Evolutionary conservation across 1,284 basidiomycete genomes (phyloP).

Genomic region (Trametes versicolor): DNA sequence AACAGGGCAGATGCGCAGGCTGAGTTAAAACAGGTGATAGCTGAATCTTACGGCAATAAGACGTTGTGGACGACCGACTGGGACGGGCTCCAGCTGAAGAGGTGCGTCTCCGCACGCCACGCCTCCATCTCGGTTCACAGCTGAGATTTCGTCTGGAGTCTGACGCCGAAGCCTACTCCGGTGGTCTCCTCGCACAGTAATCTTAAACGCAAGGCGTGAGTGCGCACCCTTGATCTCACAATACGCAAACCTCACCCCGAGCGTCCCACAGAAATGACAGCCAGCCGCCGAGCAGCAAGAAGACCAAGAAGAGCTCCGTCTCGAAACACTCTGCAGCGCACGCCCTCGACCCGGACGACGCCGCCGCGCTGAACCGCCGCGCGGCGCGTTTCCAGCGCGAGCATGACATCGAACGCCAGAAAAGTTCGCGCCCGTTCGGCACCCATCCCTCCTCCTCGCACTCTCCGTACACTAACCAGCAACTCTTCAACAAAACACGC

Average conservation of each 20-base stretch:
- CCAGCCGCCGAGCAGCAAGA: constrained; percentile 58
- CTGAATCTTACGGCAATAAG: constrained; percentile 81
- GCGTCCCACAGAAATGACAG: constrained; percentile 29
- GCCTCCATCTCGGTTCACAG: constrained; percentile 8
- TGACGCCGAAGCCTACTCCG: constrained; percentile 69
- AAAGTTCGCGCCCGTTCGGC: constrained; percentile 49
- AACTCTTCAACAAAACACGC: constrained; percentile 57
- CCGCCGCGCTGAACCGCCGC: constrained; percentile 71
- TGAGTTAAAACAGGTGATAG: constrained; percentile 88
- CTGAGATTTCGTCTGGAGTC: constrained; percentile 53
- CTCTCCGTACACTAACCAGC: constrained; percentile 58
- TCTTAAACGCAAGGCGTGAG: constrained; percentile 78
- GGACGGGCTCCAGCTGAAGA: constrained; percentile 82
- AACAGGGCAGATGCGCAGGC: constrained; percentile 81
- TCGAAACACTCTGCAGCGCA: constrained; percentile 54
- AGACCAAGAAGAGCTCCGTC: constrained; percentile 67
- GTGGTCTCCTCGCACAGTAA: constrained; percentile 53
- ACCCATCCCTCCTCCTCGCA: constrained; percentile 42
- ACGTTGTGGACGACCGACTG: constrained; percentile 92
- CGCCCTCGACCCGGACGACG: constrained; percentile 67
- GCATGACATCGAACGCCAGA: constrained; percentile 82
- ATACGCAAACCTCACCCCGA: background rate
- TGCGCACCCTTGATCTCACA: background rate
- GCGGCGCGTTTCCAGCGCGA: constrained; percentile 84
- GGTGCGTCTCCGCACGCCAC: constrained; percentile 52